Conservation (phyloP, 768 basidiomycete genomes). For the Omphalotus guepiniiformis region DNA sequence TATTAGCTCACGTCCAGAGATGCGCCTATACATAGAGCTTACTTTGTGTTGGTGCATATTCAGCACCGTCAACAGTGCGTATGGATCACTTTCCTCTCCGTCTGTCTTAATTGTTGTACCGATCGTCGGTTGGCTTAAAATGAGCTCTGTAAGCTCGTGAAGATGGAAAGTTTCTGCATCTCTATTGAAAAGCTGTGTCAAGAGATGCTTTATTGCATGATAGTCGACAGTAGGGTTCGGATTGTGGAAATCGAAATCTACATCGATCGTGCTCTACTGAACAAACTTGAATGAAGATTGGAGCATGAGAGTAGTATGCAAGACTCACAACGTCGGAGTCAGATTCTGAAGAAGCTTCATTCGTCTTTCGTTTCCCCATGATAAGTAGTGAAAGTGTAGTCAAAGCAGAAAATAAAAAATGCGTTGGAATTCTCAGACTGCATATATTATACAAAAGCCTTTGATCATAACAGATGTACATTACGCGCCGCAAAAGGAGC, state of each 20-base stretch:
- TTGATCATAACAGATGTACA: no score
- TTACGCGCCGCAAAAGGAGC: neutral
- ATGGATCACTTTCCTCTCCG: conserved; percentile 85
- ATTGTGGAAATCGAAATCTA: conserved; percentile 94
- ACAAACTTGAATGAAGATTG: conserved; percentile 14
- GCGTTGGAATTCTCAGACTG: no score
- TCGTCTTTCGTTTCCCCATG: conserved; percentile 57
- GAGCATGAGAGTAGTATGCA: neutral
- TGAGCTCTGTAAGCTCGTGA: conserved; percentile 73
- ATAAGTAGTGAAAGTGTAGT: neutral
- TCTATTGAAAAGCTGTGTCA: conserved; percentile 62
- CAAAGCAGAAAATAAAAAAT: no score
- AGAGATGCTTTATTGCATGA: conserved; percentile 74
- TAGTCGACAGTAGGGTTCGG: conserved; percentile 80
- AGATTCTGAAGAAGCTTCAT: conserved; percentile 29
- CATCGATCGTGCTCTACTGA: conserved; percentile 66
- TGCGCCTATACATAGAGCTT: conserved; percentile 11
- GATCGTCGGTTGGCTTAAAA: conserved; percentile 60
- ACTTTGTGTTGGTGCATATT: conserved; percentile 73
- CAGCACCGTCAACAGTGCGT: conserved; percentile 79
- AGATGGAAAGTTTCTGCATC: conserved; percentile 74
- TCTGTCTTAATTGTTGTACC: conserved; percentile 94
- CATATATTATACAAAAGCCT: no score
- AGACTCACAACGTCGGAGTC: conserved; percentile 29
- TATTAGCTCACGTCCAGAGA: neutral